Evolutionary conservation across 495 filamentous ascomycete species (phyloP), one percentile per base, ranked within the genome.

Genomic region (Neurospora sp.): DNA sequence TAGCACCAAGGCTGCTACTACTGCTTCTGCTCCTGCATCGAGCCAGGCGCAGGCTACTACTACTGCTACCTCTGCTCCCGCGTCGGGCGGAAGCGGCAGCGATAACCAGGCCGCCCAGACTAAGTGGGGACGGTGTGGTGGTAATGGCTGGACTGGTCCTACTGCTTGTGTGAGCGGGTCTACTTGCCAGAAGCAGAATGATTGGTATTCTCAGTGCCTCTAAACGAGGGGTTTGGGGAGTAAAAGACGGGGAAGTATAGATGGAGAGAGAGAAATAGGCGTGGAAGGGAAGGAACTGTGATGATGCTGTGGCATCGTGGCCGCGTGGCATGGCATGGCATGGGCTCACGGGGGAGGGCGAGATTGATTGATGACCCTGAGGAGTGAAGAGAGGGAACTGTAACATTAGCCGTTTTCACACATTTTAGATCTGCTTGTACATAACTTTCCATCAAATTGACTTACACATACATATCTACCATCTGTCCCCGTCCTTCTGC

Each of bases 71-170:
- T 22, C 20, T 41, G 40, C 40, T 41, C 40, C 40, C 16, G 40
- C 40, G 1, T 41, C 40, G 40, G 40, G 40, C 27, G 22, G 22
- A 14, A 40, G 40, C 40, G 40, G 14, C 1, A 41, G 40, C 40
- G 40, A 1, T 41, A 14, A 14, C 40, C 40, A 41, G 40, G 40
- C 12, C 12, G 4, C 40, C 40, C 40, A 41, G 42, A 44, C 42
- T 8, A 82, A 84, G 70, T 89, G 81, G 35, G 87, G 85, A 2
- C 87, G 87, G 77, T 88, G 87, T 74, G 87, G 86, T 69, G 87
- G 87, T 4, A 80, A 38, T 20, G 83, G 82, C 61, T 87, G 78
- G 76, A 81, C 81, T 38, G 87, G 87, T 10, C 77, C 85, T 31
- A 86, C 81, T 0, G 78, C 74, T 14, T 88, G 87, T 74, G 83